Evolutionary conservation across 2,329 filamentous ascomycete species (phyloP).

Genomic region (Fusarium marasasianum): DNA sequence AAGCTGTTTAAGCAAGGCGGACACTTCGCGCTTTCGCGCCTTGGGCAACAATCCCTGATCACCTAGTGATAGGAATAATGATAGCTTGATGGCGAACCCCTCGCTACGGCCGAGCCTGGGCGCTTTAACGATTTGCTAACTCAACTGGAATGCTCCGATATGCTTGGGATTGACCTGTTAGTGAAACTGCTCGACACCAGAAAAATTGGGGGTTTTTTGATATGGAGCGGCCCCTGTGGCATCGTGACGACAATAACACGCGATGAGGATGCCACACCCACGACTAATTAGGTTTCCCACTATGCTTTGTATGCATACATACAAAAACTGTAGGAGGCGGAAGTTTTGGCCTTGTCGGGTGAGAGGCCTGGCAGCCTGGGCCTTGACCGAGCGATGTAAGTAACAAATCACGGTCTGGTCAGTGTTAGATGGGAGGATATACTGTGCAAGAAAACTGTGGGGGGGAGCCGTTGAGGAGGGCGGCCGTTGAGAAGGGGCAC

Average conservation of each 20-base stretch:
- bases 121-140: slow-evolving; percentile 6
- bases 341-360: slow-evolving; percentile 2
- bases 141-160: slow-evolving; percentile 1
- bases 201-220: slow-evolving; percentile 17
- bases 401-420: slow-evolving; percentile 19
- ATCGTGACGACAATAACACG: slow-evolving; percentile 44
- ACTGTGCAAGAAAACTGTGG: slow-evolving; percentile 36
- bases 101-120: slow-evolving; percentile 20
- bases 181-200: slow-evolving; percentile 6
- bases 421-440: slow-evolving; percentile 7
- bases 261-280: slow-evolving; percentile 38
- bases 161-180: slow-evolving; percentile 5
- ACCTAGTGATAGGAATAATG: background rate
- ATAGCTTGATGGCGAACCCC: slow-evolving; percentile 17
- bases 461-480: slow-evolving; percentile 41
- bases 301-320: slow-evolving; percentile 41
- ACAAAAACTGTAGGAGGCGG: slow-evolving; percentile 41
- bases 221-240: slow-evolving; percentile 25
- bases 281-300: slow-evolving; percentile 42
- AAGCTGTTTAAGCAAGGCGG: slow-evolving; percentile 15
- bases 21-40: slow-evolving; percentile 28
- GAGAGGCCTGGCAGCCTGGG: slow-evolving; percentile 6
- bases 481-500: slow-evolving; percentile 44
- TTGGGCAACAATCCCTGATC: slow-evolving; percentile 27
- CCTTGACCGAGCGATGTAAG: slow-evolving; percentile 29